Evolutionary conservation across 257 asterid species (phyloP), one percentile per base, ranked within the genome.

Genomic region (Datura wrightii): DNA sequence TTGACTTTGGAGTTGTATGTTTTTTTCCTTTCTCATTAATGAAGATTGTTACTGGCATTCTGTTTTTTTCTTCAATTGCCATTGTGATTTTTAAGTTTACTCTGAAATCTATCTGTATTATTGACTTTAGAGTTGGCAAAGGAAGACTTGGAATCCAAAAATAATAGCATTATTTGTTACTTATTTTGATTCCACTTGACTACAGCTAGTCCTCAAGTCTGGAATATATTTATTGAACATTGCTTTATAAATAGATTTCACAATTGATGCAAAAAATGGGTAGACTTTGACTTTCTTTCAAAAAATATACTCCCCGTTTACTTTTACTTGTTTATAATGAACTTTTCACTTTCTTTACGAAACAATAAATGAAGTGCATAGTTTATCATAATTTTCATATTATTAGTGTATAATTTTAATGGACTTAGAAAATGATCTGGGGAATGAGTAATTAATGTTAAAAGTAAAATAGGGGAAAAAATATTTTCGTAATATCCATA

Each of bases 61-160:
- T 74, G 19, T 3, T 24, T 74, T 37, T 70, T 48, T 13, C 5
- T 24, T 46, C 59, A 11, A 48, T 18, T 19, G 42, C 42, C 6
- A 19, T 46, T n/a, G 1, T 70, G 36, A 6, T 10, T 69, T 70
- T 70, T 2, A 53, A 70, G 79, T 41, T 8, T 72, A 72, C 56
- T n/a, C 79, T 10, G 16, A 11, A 2, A 71, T 71, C 18, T n/a
- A 18, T 18, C 39, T 72, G 39, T 72, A 48, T 24, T 48, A 13
- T 76, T 50, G 82, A 52, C 82, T 78, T 14, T 31, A 78, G 14
- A 31, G 10, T 13, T 24, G 42, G 58, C 82, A 50, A 24, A 52
- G 31, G 24, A 52, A 76, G 63, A 78, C 63, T 78, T 67, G 10
- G 18, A 37, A 37, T 67, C 24, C 76, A 36, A 37, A 76, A 78